Evolutionary conservation across 768 basidiomycete species (phyloP), one percentile per base, ranked within the genome.

Genomic region (Mycena pura): DNA sequence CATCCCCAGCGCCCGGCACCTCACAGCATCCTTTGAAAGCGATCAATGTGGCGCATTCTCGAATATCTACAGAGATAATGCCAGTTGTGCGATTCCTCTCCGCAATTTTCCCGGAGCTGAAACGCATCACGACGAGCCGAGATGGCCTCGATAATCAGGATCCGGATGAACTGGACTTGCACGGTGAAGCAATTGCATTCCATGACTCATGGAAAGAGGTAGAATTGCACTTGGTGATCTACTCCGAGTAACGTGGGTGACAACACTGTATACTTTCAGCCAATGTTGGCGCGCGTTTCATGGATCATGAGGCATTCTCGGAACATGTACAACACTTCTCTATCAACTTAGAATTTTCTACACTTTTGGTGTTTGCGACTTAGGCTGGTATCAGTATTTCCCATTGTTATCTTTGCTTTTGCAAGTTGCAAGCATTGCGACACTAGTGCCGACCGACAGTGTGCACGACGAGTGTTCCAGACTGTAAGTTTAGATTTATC

Each of bases 1-100:
- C 31, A 3, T 15, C 27, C 10, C 21, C 7, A 27, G 44, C 15
- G 19, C 36, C 36, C 2, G 25, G 25, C 38, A 1, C 36, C 46
- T 47, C 45, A 28, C 56, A 57, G 38, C 38, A 43, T 41, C 22
- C 27, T n/a, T 31, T 57, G 36, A 39, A 47, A 46, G 21, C 36
- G 13, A 29, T 57, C 10, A 5, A 57, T 43, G 56, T 49, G 4
- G 56, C 36, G 8, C 47, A 49, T 57, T 48, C 56, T 6, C 56
- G 27, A 28, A 39, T 57, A 36, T 48, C 56, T 15, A 38, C 38
- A 38, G 56, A 21, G 22, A 39, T 28, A 41, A 21, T 43, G 8
- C 45, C 56, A 11, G 56, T 57, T 40, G 56, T 22, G 46, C 46
- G 21, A 32, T 57, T 57, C 39, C 46, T 57, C 46, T 49, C 56